Evolutionary conservation across 345 rosid species (phyloP).

Genomic region (Sisymbrium altissimum): DNA sequence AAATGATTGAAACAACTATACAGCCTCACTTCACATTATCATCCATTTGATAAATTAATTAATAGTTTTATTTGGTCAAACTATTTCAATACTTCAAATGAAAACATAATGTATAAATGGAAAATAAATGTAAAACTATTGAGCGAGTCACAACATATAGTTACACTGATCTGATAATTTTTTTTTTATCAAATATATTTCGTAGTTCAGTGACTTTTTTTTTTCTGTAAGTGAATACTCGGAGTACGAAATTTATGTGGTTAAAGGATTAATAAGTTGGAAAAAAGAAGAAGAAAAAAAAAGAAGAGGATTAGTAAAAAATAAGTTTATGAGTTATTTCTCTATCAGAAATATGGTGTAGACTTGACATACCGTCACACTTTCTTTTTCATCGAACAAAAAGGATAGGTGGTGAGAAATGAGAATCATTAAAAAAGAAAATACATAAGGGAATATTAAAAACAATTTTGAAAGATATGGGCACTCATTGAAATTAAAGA

Average conservation of each 20-base stretch:
- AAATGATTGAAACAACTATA: not conserved
- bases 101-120: not conserved
- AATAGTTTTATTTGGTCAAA: too few species aligned
- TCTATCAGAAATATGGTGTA: not conserved
- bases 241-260: not conserved
- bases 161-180: not conserved
- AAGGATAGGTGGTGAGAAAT: not conserved
- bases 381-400: not conserved
- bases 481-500: constrained; percentile 1
- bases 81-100: not conserved
- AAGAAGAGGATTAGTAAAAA: too few species aligned
- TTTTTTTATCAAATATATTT: not conserved
- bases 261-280: not conserved
- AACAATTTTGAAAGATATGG: not conserved
- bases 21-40: not conserved
- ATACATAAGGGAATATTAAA: not conserved
- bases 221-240: not conserved
- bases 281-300: too few species aligned
- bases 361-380: not conserved
- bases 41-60: not conserved
- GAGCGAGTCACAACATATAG: not conserved
- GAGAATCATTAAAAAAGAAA: not conserved
- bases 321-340: not conserved
- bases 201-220: not conserved
- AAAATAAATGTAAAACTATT: not conserved